Conservation (phyloP, 2,329 filamentous ascomycete species). For the Cryoendolithus antarcticus region DNA sequence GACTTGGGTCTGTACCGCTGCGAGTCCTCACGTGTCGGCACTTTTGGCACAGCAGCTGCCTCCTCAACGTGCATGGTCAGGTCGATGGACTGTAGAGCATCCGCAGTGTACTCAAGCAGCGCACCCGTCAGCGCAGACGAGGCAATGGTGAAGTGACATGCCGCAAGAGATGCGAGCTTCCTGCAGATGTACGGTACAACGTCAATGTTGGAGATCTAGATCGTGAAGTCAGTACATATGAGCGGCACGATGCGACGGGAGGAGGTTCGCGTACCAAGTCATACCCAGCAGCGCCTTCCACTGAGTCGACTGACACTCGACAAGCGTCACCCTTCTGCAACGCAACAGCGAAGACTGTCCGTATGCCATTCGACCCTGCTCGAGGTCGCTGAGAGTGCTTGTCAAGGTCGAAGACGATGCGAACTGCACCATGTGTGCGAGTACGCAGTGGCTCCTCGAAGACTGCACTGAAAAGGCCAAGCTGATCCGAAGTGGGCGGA, state of each 20-base stretch:
- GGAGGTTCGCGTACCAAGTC: constrained; percentile 48
- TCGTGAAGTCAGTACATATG: too few relatives aligned
- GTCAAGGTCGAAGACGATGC: constrained; percentile 54
- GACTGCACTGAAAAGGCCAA: constrained; percentile 50
- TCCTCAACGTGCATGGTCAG: constrained; percentile 32
- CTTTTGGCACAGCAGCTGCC: constrained; percentile 16
- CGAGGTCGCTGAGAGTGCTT: constrained; percentile 21
- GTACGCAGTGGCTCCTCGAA: constrained; percentile 52
- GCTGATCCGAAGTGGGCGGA: constrained; percentile 43
- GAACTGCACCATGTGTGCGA: constrained; percentile 34
- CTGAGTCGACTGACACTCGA: constrained; percentile 47
- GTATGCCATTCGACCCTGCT: constrained; percentile 44
- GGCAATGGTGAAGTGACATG: constrained; percentile 52
- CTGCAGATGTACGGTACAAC: constrained; percentile 38
- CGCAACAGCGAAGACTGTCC: constrained; percentile 55
- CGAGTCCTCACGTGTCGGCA: constrained; percentile 2
- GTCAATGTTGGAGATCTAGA: constrained; percentile 42
- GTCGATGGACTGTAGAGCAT: constrained; percentile 56
- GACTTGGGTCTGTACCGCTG: constrained; percentile 50
- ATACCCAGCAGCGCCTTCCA: constrained; percentile 58
- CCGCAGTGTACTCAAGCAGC: constrained; percentile 65
- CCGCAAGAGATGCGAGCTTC: constrained; percentile 14
- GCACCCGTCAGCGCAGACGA: constrained; percentile 54
- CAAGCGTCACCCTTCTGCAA: constrained; percentile 41
- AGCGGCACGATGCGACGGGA: too few relatives aligned